Percentiles rank a stretch among this genome's conserved stretches.
phyloP scores from a whole-genome alignment of 257 asterid species.

The Rubia yunnanensis region DNA sequence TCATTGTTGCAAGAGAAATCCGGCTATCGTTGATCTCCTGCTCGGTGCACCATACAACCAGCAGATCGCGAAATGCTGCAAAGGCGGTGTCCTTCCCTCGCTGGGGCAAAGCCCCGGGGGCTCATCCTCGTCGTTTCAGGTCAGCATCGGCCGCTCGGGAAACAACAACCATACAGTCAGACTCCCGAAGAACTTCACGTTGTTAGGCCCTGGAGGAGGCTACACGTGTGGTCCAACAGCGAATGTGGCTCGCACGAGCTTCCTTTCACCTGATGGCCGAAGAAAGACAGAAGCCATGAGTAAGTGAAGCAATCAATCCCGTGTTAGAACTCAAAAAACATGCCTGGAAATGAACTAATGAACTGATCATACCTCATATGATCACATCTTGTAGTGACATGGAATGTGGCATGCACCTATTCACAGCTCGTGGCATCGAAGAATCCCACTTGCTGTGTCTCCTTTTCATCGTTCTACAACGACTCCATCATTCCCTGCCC shows the following conservation, averaged over 20 bases:
- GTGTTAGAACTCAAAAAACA: background rate
- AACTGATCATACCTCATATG: background rate
- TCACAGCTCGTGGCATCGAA: slow-evolving; percentile 13
- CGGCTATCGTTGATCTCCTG: slow-evolving; percentile 19
- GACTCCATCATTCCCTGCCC: slow-evolving; percentile 12
- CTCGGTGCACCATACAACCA: slow-evolving; percentile 22
- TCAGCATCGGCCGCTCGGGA: slow-evolving; percentile 19
- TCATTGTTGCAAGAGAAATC: slow-evolving; percentile 16
- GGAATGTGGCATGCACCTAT: slow-evolving; percentile 15
- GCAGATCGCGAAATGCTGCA: slow-evolving; percentile 26
- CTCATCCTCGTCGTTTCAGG: slow-evolving; percentile 16
- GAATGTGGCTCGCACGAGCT: slow-evolving; percentile 8
- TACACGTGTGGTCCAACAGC: slow-evolving; percentile 21
- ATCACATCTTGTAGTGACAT: slow-evolving; percentile 11
- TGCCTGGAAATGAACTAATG: background rate
- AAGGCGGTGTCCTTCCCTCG: slow-evolving; percentile 15
- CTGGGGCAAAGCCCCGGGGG: slow-evolving; percentile 14
- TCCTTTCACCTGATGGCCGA: slow-evolving; percentile 14
- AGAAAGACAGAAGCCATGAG: slow-evolving; percentile 20
- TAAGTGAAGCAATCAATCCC: background rate
- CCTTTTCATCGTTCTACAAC: slow-evolving; percentile 19
- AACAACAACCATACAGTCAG: slow-evolving; percentile 14
- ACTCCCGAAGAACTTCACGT: slow-evolving; percentile 24
- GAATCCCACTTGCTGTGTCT: slow-evolving; percentile 11
- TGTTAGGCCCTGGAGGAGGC: slow-evolving; percentile 18